These are phyloP conservation scores for Boletellus sp. DNA, from an alignment of 1,284 basidiomycete genomes.

Conservation along the genomic window DNA sequence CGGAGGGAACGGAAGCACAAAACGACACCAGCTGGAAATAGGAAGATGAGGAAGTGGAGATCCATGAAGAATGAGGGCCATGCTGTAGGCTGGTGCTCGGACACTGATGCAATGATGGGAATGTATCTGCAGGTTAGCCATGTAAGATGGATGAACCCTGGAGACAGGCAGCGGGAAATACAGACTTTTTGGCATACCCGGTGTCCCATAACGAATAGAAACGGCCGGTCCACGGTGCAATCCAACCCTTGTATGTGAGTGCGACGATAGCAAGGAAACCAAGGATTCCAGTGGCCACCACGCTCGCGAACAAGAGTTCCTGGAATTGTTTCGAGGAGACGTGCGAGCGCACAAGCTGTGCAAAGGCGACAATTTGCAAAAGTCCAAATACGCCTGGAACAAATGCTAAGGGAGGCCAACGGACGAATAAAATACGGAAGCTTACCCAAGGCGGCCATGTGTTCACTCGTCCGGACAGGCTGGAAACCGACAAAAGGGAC, in stretches of 20 bases:
- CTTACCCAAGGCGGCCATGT: slow-evolving; percentile 92
- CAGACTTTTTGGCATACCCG: slow-evolving; percentile 93
- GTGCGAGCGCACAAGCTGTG: slow-evolving; percentile 84
- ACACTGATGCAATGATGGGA: slow-evolving; percentile 98
- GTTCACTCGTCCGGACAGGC: slow-evolving; percentile 95
- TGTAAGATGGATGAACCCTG: slow-evolving; percentile 8
- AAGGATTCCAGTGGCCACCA: slow-evolving; percentile 71
- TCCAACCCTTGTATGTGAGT: slow-evolving; percentile 92
- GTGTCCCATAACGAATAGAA: slow-evolving; percentile 99
- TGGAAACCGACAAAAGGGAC: slow-evolving; percentile 99
- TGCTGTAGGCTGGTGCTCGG: slow-evolving; percentile 99
- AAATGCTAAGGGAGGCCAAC: slow-evolving; percentile 1
- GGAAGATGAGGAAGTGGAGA: slow-evolving; percentile 94
- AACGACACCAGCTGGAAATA: slow-evolving; percentile 95
- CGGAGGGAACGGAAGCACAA: slow-evolving; percentile 91
- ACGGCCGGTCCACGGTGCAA: slow-evolving; percentile 98
- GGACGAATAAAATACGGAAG: slow-evolving; percentile 26
- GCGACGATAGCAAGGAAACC: slow-evolving; percentile 70
- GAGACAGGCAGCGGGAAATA: slow-evolving; percentile 10
- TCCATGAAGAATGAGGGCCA: slow-evolving; percentile 99
- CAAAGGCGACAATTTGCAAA: slow-evolving; percentile 94
- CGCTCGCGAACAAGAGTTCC: slow-evolving; percentile 67
- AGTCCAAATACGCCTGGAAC: slow-evolving; percentile 86
- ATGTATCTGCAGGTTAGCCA: slow-evolving; percentile 63
- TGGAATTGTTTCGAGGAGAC: slow-evolving; percentile 94